Conservation (phyloP, 495 filamentous ascomycete species). For the Xanthoparmelia taractica region DNA sequence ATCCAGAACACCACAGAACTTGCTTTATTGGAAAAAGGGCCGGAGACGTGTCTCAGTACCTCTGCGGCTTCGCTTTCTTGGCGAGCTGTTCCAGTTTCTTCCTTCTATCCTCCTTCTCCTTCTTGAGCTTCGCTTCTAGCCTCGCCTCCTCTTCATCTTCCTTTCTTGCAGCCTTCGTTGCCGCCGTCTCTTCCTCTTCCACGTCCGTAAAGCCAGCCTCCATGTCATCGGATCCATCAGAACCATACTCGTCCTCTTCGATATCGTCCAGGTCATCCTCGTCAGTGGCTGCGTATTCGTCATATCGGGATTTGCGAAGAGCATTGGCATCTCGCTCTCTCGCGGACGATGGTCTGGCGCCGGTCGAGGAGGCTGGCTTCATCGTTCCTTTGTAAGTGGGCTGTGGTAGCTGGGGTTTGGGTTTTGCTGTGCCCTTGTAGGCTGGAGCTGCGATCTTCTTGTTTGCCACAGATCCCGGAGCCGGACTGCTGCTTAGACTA, state of each 20-base stretch:
- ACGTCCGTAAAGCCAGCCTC: slow-evolving; percentile 55
- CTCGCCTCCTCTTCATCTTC: slow-evolving; percentile 54
- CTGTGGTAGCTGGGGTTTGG: slow-evolving; percentile 29
- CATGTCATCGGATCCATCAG: slow-evolving; percentile 56
- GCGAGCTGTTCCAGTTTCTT: slow-evolving; percentile 43
- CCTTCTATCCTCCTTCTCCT: slow-evolving; percentile 50
- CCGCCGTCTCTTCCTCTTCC: slow-evolving; percentile 49
- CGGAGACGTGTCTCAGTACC: slow-evolving; percentile 15
- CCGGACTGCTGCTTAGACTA: slow-evolving; percentile 15
- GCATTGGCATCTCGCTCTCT: slow-evolving; percentile 9
- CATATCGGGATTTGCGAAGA: slow-evolving; percentile 31
- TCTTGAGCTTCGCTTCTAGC: slow-evolving; percentile 47
- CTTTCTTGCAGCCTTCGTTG: slow-evolving; percentile 42
- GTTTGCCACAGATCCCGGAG: not conserved
- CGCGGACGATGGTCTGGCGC: slow-evolving; percentile 32
- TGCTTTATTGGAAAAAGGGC: not conserved
- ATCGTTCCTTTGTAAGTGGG: slow-evolving; percentile 54
- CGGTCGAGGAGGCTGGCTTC: slow-evolving; percentile 31
- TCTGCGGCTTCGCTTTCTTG: slow-evolving; percentile 21
- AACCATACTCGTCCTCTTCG: slow-evolving; percentile 49
- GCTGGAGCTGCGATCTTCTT: slow-evolving; percentile 27
- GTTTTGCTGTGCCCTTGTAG: slow-evolving; percentile 49
- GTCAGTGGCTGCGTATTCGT: slow-evolving; percentile 45
- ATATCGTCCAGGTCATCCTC: slow-evolving; percentile 41
- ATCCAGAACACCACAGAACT: not conserved